These are phyloP conservation scores for Nemophila menziesii DNA, from an alignment of 257 asterid genomes.

Conservation along the genomic window DNA sequence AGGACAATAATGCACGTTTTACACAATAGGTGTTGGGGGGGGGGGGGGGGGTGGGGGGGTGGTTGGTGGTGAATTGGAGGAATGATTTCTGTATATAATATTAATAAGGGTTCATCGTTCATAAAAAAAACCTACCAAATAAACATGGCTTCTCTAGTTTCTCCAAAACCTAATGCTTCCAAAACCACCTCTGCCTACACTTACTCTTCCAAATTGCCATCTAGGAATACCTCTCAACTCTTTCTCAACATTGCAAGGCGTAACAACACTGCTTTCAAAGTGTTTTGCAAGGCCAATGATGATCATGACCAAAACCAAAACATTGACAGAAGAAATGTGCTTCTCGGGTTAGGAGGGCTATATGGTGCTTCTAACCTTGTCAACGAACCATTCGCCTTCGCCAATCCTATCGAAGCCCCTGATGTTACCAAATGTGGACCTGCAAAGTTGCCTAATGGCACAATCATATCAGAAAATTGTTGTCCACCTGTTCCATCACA, in stretches of 20 bases:
- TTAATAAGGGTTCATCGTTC: too few species aligned
- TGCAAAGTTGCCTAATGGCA: not conserved
- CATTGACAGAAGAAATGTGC: not conserved
- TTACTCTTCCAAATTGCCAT: conserved; percentile 6
- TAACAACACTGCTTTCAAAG: not conserved
- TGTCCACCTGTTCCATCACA: conserved; percentile 12
- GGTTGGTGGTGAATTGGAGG: too few species aligned
- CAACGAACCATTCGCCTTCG: conserved; percentile 1
- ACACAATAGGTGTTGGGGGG: too few species aligned
- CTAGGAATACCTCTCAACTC: conserved; percentile 1
- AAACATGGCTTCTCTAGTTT: too few species aligned
- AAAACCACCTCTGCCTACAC: too few species aligned
- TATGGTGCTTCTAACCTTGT: not conserved
- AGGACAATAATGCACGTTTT: too few species aligned
- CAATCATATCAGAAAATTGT: conserved; percentile 2
- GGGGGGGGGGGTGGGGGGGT: too few species aligned
- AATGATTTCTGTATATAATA: too few species aligned
- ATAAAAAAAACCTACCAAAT: too few species aligned
- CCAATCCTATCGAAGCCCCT: conserved; percentile 11
- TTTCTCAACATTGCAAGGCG: not conserved
- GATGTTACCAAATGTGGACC: conserved; percentile 4
- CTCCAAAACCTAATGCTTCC: too few species aligned
- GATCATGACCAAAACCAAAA: not conserved
- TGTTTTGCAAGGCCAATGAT: not conserved
- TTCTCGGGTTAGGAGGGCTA: not conserved